Evolutionary conservation across 2,329 filamentous ascomycete species (phyloP), one percentile per base, ranked within the genome.

Genomic region (Stemphylium beticola): DNA sequence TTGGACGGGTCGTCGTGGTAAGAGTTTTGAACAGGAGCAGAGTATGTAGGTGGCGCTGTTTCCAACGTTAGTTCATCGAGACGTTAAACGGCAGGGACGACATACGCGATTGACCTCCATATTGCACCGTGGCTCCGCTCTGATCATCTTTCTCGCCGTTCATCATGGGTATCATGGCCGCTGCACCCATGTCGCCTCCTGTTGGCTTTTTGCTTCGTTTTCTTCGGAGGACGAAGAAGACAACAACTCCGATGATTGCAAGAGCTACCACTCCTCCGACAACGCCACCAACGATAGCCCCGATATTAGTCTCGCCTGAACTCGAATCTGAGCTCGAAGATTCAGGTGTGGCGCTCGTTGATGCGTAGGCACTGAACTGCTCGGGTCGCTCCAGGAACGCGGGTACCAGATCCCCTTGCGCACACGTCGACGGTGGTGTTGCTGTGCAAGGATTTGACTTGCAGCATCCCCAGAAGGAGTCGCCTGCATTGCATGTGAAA

Each of bases 371-470:
- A 10, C 47, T 51, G 42, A 67, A 58, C 26, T 67, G 57, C 7
- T 57, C 65, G 4, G 62, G 58, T 36, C 50, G 57, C 15, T 65
- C 61, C 36, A 71, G 40, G 22, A 67, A 68, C 1, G 72, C 70
- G 7, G 60, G 57, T 6, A 58, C 47, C 1, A 78, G 62, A 49
- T 73, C 64, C 0, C 46, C 65, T 8, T 52, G 39, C 4, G 64
- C 50, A 55, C 77, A 79, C 33, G 51, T 49, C 22, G 53, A 36
- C 14, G 42, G 44, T 24, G 60, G 55, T 12, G 49, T 57, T 34
- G 52, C 43, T 10, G 58, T 54, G 56, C 78, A 79, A 14, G 77
- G 67, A 42, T 75, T 66, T 1, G 55, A 59, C 31, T 64, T 69
- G 58, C 78, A 45, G 12, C 58, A 63, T 24, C 61, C 61, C 61